A percentile compares a stretch with the other conserved stretches of the same genome.
phyloP scores from a whole-genome alignment of 2,329 filamentous ascomycete genomes.

The Penicillium digitatum region DNA sequence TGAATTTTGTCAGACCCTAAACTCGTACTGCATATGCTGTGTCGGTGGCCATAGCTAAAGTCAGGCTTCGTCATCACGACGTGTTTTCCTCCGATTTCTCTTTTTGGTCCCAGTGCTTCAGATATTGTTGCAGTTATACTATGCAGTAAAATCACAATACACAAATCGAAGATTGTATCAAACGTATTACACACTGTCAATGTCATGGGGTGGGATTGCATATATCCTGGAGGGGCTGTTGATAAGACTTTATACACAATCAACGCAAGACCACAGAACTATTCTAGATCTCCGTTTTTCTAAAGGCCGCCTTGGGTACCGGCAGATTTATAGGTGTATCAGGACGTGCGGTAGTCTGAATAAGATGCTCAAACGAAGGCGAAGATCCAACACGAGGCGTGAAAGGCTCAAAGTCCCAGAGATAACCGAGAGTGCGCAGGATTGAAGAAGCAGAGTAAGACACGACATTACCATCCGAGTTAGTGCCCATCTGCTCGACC shows the following conservation, averaged over 20 bases:
- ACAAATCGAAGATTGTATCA: neutral
- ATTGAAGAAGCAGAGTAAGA: slow-evolving; percentile 31
- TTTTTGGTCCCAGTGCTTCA: neutral
- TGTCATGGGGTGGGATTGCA: neutral
- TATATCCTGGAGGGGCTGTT: neutral
- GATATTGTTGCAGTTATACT: neutral
- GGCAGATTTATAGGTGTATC: slow-evolving; percentile 26
- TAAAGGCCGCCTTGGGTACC: slow-evolving; percentile 14
- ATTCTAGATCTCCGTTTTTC: slow-evolving; percentile 2
- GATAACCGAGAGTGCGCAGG: slow-evolving; percentile 31
- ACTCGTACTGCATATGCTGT: neutral
- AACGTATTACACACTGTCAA: neutral
- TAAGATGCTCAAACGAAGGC: slow-evolving; percentile 32
- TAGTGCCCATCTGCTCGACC: slow-evolving; percentile 32
- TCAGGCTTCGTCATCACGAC: neutral
- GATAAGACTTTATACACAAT: neutral
- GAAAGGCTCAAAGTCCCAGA: slow-evolving; percentile 36
- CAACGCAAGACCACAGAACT: neutral
- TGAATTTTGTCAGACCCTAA: neutral
- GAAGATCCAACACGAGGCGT: slow-evolving; percentile 27
- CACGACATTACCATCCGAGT: slow-evolving; percentile 18
- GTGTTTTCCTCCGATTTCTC: neutral
- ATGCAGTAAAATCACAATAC: neutral
- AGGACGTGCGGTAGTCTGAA: slow-evolving; percentile 14
- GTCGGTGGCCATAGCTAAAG: neutral